These are phyloP conservation scores for Cutaneotrichosporon sp. DNA, from an alignment of 1,284 basidiomycete genomes.

Conservation along the genomic window DNA sequence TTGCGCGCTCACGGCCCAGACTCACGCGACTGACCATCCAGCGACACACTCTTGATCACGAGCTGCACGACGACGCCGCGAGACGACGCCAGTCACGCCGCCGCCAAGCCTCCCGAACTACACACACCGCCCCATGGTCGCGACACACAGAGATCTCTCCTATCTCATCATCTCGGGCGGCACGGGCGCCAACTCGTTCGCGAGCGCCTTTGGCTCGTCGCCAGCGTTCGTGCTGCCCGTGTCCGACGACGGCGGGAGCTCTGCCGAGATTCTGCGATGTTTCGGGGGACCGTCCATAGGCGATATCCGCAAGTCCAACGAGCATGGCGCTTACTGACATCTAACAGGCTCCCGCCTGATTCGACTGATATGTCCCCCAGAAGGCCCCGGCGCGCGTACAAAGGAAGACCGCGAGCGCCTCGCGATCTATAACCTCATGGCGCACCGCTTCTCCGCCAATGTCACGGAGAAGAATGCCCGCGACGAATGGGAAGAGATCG, in stretches of 20 bases:
- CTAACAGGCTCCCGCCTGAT: constrained; percentile 50
- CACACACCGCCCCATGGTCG: no score
- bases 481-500: constrained; percentile 84
- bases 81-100: no score
- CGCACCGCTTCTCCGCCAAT: constrained; percentile 69
- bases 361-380: constrained; percentile 50
- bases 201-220: constrained; percentile 50
- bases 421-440: constrained; percentile 68
- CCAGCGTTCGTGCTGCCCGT: constrained; percentile 50
- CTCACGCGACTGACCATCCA: no score
- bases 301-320: constrained; percentile 46
- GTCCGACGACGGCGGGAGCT: constrained; percentile 53
- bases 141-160: constrained; percentile 10
- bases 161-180: constrained; percentile 53
- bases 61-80: no score
- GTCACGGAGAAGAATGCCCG: constrained; percentile 69
- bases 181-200: constrained; percentile 52
- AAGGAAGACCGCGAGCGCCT: constrained; percentile 44
- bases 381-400: constrained; percentile 11
- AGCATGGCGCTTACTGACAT: not conserved
- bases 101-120: no score
- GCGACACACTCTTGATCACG: no score
- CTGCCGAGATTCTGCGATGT: constrained; percentile 50
- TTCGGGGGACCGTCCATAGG: constrained; percentile 51
- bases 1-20: no score